phyloP scores from a whole-genome alignment of 169 alveolate species.

The Eimeria praecox region DNA sequence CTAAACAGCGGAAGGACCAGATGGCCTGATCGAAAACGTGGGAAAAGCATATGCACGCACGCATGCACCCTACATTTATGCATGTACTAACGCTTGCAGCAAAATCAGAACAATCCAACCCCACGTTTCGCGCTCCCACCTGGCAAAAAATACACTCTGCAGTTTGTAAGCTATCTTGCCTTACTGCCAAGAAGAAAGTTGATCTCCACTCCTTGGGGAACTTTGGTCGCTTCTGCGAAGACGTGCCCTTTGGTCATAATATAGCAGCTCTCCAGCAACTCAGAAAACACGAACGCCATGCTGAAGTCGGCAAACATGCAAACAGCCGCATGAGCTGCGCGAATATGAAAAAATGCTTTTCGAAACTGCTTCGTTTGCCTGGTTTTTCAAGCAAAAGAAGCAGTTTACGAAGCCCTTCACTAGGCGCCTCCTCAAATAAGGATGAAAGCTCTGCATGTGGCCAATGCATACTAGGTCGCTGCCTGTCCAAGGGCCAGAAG shows the following conservation, averaged over 20 bases:
- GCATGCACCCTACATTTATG: not conserved
- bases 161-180: not conserved
- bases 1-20: slow-evolving; percentile 47
- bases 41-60: not conserved
- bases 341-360: too few relatives aligned
- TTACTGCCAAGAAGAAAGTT: slow-evolving; percentile 44
- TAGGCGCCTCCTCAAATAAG: not conserved
- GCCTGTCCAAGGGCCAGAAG: slow-evolving; percentile 60
- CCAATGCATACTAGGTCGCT: slow-evolving; percentile 28
- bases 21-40: slow-evolving; percentile 33
- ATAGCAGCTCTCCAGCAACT: slow-evolving; percentile 29
- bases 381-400: not conserved
- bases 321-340: not conserved
- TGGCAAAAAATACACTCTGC: not conserved
- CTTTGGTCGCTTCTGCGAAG: slow-evolving; percentile 15
- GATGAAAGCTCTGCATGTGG: not conserved
- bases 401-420: not conserved
- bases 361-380: too few relatives aligned
- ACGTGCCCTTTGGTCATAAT: not conserved
- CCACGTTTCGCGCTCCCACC: not conserved
- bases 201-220: slow-evolving; percentile 33
- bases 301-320: not conserved
- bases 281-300: slow-evolving; percentile 21
- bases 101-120: not conserved
- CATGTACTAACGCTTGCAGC: not conserved